Conservation (phyloP, 1,284 basidiomycete genomes). For the Inonotus obliquus region DNA sequence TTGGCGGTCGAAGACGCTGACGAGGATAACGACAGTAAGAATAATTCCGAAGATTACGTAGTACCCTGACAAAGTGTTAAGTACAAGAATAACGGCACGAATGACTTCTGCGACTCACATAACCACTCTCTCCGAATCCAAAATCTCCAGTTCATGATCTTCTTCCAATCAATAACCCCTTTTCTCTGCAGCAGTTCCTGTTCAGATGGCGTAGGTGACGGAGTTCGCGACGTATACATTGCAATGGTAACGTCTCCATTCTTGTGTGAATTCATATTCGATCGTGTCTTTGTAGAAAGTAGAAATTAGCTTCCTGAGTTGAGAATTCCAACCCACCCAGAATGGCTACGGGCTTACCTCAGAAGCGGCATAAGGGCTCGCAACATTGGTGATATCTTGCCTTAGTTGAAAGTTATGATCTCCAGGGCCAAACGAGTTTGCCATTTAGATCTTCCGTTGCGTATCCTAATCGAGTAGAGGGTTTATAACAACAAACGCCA, state of each 20-base stretch:
- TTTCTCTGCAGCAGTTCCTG: conserved; percentile 30
- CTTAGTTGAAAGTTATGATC: neutral
- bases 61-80: conserved; percentile 27
- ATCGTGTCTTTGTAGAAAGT: conserved; percentile 10
- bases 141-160: conserved; percentile 38
- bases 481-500: conserved; percentile 11
- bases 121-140: conserved; percentile 48
- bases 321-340: too few species aligned
- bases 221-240: conserved; percentile 32
- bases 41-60: conserved; percentile 30
- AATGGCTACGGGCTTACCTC: neutral
- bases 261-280: conserved; percentile 2
- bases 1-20: conserved; percentile 51
- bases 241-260: conserved; percentile 24
- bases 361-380: conserved; percentile 4
- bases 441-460: neutral
- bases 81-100: neutral
- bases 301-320: too few species aligned
- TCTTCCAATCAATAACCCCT: conserved; percentile 41
- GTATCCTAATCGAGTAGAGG: neutral
- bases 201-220: conserved; percentile 39
- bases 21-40: conserved; percentile 41
- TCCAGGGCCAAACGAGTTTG: conserved; percentile 9
- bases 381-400: neutral
- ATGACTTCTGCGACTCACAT: conserved; percentile 33